These are phyloP conservation scores for Trametes elegans DNA, from an alignment of 768 basidiomycete species.

Conservation along the genomic window DNA sequence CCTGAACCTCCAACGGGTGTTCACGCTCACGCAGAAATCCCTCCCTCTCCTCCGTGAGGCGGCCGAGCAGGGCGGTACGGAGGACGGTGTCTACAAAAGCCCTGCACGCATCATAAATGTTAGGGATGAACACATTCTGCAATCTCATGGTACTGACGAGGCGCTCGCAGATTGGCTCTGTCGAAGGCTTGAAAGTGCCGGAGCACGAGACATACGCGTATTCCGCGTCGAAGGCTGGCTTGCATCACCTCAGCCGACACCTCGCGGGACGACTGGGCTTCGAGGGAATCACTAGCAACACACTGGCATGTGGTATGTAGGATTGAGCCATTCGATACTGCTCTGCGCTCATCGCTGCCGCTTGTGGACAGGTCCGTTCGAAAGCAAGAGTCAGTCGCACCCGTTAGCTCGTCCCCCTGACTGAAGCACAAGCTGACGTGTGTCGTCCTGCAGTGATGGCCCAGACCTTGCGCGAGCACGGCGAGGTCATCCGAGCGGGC, in stretches of 20 bases:
- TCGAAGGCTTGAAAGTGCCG: conserved; percentile 55
- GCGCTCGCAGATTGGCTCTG: conserved; percentile 51
- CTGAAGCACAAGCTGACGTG: background rate
- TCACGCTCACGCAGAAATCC: conserved; percentile 60
- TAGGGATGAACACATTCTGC: conserved; percentile 7
- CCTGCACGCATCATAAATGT: conserved; percentile 64
- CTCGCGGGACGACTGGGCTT: conserved; percentile 54
- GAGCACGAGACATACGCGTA: conserved; percentile 64
- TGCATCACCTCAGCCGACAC: conserved; percentile 58
- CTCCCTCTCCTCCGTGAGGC: conserved; percentile 54
- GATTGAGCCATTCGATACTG: background rate
- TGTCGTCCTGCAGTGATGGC: conserved; percentile 45
- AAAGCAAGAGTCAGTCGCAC: conserved; percentile 32
- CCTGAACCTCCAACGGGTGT: conserved; percentile 61
- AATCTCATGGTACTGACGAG: background rate
- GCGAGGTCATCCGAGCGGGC: conserved; percentile 41
- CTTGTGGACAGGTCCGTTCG: conserved; percentile 27
- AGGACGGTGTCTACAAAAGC: conserved; percentile 38
- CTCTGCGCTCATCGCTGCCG: background rate
- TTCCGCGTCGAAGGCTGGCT: conserved; percentile 59
- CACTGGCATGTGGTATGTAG: conserved; percentile 57
- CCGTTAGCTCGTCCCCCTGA: background rate
- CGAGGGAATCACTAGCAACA: conserved; percentile 60
- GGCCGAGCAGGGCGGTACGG: conserved; percentile 38
- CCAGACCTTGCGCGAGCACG: conserved; percentile 44